Percentiles rank a stretch among this genome's conserved stretches.
phyloP scores from a whole-genome alignment of 768 basidiomycete species.

The Phanerochaete sordida region DNA sequence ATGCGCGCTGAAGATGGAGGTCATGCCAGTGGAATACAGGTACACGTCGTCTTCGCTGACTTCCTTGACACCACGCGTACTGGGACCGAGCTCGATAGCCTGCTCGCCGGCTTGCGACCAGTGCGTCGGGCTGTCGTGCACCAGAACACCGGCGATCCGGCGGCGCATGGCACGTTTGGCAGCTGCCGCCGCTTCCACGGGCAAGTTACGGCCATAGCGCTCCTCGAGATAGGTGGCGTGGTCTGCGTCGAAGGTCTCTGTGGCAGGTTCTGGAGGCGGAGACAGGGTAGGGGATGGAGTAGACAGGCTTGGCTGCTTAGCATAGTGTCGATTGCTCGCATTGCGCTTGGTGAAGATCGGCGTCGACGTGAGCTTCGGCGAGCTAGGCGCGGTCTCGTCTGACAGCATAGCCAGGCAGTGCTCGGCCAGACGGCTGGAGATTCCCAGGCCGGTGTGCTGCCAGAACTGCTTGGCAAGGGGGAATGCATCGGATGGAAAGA shows the following conservation, averaged over 20 bases:
- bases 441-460: slow-evolving; percentile 91
- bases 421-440: slow-evolving; percentile 86
- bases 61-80: slow-evolving; percentile 61
- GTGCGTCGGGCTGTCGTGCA: slow-evolving; percentile 52
- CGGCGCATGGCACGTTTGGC: slow-evolving; percentile 88
- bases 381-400: slow-evolving; percentile 20
- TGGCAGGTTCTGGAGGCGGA: background rate
- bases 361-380: slow-evolving; percentile 3
- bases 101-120: slow-evolving; percentile 40
- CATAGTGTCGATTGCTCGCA: slow-evolving; percentile 55
- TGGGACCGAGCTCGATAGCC: slow-evolving; percentile 52
- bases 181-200: slow-evolving; percentile 62
- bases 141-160: slow-evolving; percentile 82
- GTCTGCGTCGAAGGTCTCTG: slow-evolving; percentile 57
- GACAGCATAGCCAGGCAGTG: slow-evolving; percentile 72
- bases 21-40: slow-evolving; percentile 86
- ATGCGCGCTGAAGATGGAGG: slow-evolving; percentile 92
- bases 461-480: slow-evolving; percentile 85
- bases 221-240: slow-evolving; percentile 84
- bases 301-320: slow-evolving; percentile 29
- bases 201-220: slow-evolving; percentile 89
- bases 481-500: slow-evolving; percentile 64
- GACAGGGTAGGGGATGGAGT: slow-evolving; percentile 12
- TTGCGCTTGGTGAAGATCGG: slow-evolving; percentile 12
- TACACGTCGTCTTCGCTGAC: slow-evolving; percentile 87